phyloP scores from a whole-genome alignment of 2,329 filamentous ascomycete species.

The Monilinia polystroma region DNA sequence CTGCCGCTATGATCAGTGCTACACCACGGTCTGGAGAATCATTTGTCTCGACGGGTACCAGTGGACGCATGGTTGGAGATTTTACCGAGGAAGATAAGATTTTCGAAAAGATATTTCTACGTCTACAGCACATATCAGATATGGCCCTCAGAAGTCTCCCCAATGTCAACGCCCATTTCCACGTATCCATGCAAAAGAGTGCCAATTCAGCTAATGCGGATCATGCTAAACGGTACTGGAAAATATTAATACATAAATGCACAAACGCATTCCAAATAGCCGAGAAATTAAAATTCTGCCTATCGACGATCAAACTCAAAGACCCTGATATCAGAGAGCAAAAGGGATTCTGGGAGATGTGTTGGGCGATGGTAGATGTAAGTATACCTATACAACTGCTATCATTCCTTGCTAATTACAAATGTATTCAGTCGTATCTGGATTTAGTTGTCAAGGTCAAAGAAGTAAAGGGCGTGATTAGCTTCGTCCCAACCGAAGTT shows the following conservation, averaged over 20 bases:
- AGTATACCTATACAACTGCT: constrained; percentile 14
- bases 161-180: constrained; percentile 65
- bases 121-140: constrained; percentile 71
- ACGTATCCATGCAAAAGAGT: constrained; percentile 61
- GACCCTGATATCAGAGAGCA: constrained; percentile 73
- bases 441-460: constrained; percentile 63
- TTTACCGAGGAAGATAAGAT: constrained; percentile 73
- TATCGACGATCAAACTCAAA: constrained; percentile 80
- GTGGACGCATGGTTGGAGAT: constrained; percentile 47
- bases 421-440: constrained; percentile 55
- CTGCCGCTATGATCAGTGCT: constrained; percentile 49
- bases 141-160: constrained; percentile 72
- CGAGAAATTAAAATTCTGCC: constrained; percentile 67
- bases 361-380: constrained; percentile 67
- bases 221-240: constrained; percentile 64
- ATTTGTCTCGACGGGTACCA: constrained; percentile 55
- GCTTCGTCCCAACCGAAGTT: constrained; percentile 63
- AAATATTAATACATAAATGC: constrained; percentile 68
- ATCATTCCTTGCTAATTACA: constrained; percentile 31
- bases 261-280: constrained; percentile 69
- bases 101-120: constrained; percentile 80
- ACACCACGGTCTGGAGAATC: constrained; percentile 83
- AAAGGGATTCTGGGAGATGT: constrained; percentile 64
- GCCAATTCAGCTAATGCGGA: constrained; percentile 60
- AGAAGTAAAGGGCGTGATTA: constrained; percentile 47